Evolutionary conservation across 495 filamentous ascomycete genomes (phyloP).

Genomic region (Pyrenopolyporus hunteri): DNA sequence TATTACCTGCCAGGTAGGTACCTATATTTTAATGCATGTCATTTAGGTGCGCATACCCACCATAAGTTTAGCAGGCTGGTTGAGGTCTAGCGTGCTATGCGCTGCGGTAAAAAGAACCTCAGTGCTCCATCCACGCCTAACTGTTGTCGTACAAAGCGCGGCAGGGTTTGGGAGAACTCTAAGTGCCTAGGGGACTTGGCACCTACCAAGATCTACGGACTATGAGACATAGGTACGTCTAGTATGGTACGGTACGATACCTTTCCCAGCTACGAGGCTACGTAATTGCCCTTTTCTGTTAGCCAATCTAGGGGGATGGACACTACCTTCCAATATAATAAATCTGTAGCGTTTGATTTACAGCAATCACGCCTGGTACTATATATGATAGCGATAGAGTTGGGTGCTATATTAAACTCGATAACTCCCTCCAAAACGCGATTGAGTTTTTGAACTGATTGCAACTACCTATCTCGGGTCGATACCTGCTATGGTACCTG

Average conservation of each 20-base stretch:
- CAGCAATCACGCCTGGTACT: neutral
- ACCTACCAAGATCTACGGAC: slow-evolving; percentile 23
- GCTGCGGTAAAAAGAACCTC: too few relatives aligned
- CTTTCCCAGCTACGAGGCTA: neutral
- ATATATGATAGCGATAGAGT: too few relatives aligned
- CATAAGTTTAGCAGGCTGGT: slow-evolving; percentile 32
- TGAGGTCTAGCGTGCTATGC: slow-evolving; percentile 25
- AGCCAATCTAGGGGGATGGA: slow-evolving; percentile 8
- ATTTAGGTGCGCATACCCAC: slow-evolving; percentile 32
- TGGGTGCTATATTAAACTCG: too few relatives aligned
- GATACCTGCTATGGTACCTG: too few relatives aligned
- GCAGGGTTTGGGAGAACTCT: slow-evolving; percentile 3
- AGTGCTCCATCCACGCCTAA: too few relatives aligned
- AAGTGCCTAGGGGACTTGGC: slow-evolving; percentile 9
- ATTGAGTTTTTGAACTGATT: too few relatives aligned
- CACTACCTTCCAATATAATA: too few relatives aligned
- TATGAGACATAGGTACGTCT: slow-evolving; percentile 19
- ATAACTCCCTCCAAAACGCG: too few relatives aligned
- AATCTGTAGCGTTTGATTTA: too few relatives aligned
- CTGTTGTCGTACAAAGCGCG: slow-evolving; percentile 2
- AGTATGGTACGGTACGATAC: too few relatives aligned
- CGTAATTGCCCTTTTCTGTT: slow-evolving; percentile 10
- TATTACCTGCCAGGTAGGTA: too few relatives aligned
- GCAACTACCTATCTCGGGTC: too few relatives aligned
- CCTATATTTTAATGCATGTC: slow-evolving; percentile 40